Evolutionary conservation across 2,329 filamentous ascomycete genomes (phyloP).

Genomic region (Calonectria naviculata): DNA sequence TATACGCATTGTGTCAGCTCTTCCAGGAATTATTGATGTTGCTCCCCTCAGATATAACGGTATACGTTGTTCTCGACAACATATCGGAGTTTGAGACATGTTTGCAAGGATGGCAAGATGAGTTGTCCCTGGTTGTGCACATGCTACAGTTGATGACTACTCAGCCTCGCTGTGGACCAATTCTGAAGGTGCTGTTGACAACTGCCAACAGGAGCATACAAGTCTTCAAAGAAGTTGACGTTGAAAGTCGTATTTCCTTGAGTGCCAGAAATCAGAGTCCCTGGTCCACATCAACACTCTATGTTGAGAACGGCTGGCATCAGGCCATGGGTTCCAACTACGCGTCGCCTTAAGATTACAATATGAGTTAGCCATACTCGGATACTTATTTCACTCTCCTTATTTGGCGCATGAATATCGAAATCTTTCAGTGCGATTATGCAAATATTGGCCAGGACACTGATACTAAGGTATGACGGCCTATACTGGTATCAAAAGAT

Average conservation of each 20-base stretch:
- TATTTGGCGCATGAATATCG: too few relatives aligned
- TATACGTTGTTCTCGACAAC: slow-evolving; percentile 11
- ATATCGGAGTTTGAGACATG: slow-evolving; percentile 5
- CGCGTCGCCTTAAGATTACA: too few relatives aligned
- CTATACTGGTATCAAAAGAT: too few relatives aligned
- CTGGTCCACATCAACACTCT: background rate
- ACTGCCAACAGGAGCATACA: slow-evolving; percentile 5
- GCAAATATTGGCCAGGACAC: too few relatives aligned
- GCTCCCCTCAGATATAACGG: background rate
- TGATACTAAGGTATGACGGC: too few relatives aligned
- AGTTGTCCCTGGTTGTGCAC: background rate
- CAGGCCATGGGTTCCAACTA: background rate
- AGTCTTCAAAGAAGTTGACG: background rate
- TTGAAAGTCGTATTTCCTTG: background rate
- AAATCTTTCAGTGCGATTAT: too few relatives aligned
- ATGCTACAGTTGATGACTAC: background rate
- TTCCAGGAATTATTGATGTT: background rate
- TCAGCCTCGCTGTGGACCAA: background rate
- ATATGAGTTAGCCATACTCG: too few relatives aligned
- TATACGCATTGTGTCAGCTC: background rate
- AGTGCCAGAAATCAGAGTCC: slow-evolving; percentile 6
- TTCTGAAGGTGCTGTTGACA: slow-evolving; percentile 10
- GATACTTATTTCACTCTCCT: too few relatives aligned
- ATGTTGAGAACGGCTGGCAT: slow-evolving; percentile 6
- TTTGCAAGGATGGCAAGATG: background rate